Evolutionary conservation across 257 asterid species (phyloP), one percentile per base, ranked within the genome.

Genomic region (Lavandula angustifolia): DNA sequence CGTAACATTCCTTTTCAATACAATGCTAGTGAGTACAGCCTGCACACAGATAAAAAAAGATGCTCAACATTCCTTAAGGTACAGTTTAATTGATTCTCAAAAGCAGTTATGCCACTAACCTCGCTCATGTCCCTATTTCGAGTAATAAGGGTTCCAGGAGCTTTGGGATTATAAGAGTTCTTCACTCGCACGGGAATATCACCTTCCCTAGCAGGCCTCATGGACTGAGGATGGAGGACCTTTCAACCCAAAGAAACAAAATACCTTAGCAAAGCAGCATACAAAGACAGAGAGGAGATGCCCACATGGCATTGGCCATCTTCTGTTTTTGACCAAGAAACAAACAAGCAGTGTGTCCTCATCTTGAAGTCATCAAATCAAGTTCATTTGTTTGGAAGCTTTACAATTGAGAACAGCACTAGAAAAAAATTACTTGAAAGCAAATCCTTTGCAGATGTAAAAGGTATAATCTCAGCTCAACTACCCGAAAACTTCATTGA

Each of bases 141-240:
- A 56, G 86, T 84, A 61, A 91, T 91, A 54, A 87, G 85, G 62
- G 96, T 91, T 65, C 98, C 96, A 7, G 96, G 94, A 76, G 98
- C 96, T 78, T 78, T 84, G 7, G 98, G 88, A 75, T 91, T 91
- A 55, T 87, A 91, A 0, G 96, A 91, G 80, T 91, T 87, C 76
- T 91, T 91, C 70, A 87, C 96, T 74, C 98, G 83, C 48, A 91
- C 98, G 12, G 98, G 96, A 73, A 91, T 84, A 75, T 80, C 92
- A 57, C 91, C 97, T 76, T 91, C 98, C 74, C 95, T 88, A 49
- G 96, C 98, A 65, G 98, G 96, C 70, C 89, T 82, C 98, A 91
- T 91, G 62, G 98, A 91, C 82, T 84, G 96, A 58, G 98, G 98
- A 80, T 91, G 98, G 67, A 89, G 89, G 73, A 86, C 94, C 95